Percentiles rank a stretch among this genome's conserved stretches.
These are phyloP conservation scores for Thermochaetoides thermophila DNA, from an alignment of 495 filamentous ascomycete genomes.

Conservation along the genomic window DNA sequence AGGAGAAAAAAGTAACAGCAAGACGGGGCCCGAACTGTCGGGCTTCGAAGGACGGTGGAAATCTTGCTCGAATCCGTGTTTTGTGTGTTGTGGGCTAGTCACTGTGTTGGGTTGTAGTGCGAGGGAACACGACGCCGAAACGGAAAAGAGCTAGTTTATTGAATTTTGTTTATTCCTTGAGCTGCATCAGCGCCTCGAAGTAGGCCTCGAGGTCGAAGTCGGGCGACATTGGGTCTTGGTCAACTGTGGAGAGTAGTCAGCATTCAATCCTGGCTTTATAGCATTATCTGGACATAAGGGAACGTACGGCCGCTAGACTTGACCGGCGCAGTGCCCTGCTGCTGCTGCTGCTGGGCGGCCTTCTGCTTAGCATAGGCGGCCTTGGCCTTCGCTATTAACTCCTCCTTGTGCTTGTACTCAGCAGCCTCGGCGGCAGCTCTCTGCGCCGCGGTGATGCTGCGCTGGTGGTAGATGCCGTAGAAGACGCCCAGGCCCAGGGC, in stretches of 20 bases:
- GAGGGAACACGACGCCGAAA: no score
- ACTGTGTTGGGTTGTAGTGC: no score
- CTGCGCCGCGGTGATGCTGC: slow-evolving; percentile 48
- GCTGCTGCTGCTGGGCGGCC: slow-evolving; percentile 41
- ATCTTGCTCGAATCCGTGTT: no score
- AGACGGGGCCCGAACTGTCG: no score
- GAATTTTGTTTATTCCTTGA: no score
- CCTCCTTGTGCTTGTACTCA: slow-evolving; percentile 76
- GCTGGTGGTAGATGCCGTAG: slow-evolving; percentile 89
- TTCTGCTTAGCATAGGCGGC: slow-evolving; percentile 72
- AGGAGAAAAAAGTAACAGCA: no score
- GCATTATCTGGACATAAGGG: not conserved
- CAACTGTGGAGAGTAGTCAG: slow-evolving; percentile 37
- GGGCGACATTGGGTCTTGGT: slow-evolving; percentile 68
- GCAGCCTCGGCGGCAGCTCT: slow-evolving; percentile 51
- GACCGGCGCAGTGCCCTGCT: no score
- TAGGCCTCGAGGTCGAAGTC: slow-evolving; percentile 85
- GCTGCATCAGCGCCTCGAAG: slow-evolving; percentile 47
- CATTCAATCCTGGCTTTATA: not conserved
- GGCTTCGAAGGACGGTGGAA: no score
- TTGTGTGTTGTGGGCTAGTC: no score
- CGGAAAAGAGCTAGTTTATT: no score
- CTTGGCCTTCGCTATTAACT: slow-evolving; percentile 81
- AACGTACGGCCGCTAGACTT: no score
- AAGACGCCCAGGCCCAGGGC: slow-evolving; percentile 75